A percentile compares a stretch with the other conserved stretches of the same genome.
These are phyloP conservation scores for Tetracentron sinense DNA, from an alignment of 164 flowering plant species.

Conservation along the genomic window DNA sequence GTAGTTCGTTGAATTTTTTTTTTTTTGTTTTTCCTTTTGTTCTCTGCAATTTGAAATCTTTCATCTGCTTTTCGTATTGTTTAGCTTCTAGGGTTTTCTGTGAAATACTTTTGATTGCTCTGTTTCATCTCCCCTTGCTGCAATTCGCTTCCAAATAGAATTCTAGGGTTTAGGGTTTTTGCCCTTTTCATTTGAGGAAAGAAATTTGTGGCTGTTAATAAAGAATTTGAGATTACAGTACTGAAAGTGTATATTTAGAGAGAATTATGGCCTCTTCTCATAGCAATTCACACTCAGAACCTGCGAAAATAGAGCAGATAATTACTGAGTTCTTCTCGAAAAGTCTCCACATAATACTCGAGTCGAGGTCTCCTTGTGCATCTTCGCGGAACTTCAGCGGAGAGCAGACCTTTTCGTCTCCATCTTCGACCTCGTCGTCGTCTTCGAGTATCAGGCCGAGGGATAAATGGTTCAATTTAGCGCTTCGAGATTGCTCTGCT, in stretches of 20 bases:
- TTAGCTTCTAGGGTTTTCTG: too few relatives aligned
- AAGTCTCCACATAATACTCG: conserved; percentile 77
- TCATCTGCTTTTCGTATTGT: too few relatives aligned
- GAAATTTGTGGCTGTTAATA: background rate
- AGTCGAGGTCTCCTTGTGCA: conserved; percentile 58
- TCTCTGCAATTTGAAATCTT: too few relatives aligned
- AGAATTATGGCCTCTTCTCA: conserved; percentile 39
- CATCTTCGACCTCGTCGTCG: conserved; percentile 75
- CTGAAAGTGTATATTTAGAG: background rate
- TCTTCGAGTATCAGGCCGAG: conserved; percentile 71
- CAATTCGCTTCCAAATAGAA: background rate
- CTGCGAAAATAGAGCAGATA: conserved; percentile 73
- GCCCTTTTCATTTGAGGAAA: too few relatives aligned
- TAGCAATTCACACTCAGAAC: conserved; percentile 48
- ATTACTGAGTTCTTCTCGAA: conserved; percentile 73
- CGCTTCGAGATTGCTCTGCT: conserved; percentile 76
- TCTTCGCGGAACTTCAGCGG: conserved; percentile 80
- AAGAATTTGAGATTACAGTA: background rate
- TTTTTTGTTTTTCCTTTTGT: too few relatives aligned
- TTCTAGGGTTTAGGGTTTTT: conserved; percentile 4
- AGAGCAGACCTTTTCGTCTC: conserved; percentile 57
- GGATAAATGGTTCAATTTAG: conserved; percentile 91
- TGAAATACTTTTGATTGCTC: background rate
- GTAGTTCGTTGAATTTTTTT: too few relatives aligned
- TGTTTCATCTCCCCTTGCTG: conserved; percentile 6